Evolutionary conservation across 805 yeast genomes (phyloP), one percentile per base, ranked within the genome.

Genomic region (Myxozyma vanderwaltii): DNA sequence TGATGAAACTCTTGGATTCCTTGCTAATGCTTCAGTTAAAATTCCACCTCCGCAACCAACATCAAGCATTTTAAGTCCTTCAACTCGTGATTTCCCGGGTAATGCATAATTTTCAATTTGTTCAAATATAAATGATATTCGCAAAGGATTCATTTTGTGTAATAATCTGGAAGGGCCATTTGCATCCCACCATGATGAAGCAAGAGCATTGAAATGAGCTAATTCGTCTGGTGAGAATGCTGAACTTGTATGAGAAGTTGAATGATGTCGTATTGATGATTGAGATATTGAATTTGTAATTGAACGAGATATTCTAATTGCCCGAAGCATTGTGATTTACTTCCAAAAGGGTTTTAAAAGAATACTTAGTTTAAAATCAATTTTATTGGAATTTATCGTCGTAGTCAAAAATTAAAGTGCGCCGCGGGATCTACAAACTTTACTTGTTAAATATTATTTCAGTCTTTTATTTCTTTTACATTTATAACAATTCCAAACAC

Each of bases 21-120:
- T 77, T 0, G 96, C 97, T 69, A 94, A 73, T 0, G 92, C 85
- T 71, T 94, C 99, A 4, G 91, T 77, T 19, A 94, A 75, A 26
- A 94, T 85, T 0, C 99, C 99, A n/a, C 99, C 99, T 19, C 99
- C 99, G 72, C 99, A 94, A 0, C 99, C 99, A 54, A 94, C 84
- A 70, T 94, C 99, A 56, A 94, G 75, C 0, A 85, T 91, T 15
- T 73, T 2, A 71, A 91, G 72, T 53, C 84, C 85, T 35, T 81
- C 67, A 63, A 83, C 82, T 75, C 86, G 90, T 0, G 96, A 95
- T 0, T 96, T 96, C 4, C 53, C 59, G 31, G 66, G 67, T 1
- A 85, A 76, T 51, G 77, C 78, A 38, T 83, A 83, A 17, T 77
- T 80, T 2, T 71, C 69, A 76, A 92, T 75, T 0, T 85, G 86